Evolutionary conservation across 176 grass and related monocot species (phyloP).

Genomic region (Aegilops bicornis): DNA sequence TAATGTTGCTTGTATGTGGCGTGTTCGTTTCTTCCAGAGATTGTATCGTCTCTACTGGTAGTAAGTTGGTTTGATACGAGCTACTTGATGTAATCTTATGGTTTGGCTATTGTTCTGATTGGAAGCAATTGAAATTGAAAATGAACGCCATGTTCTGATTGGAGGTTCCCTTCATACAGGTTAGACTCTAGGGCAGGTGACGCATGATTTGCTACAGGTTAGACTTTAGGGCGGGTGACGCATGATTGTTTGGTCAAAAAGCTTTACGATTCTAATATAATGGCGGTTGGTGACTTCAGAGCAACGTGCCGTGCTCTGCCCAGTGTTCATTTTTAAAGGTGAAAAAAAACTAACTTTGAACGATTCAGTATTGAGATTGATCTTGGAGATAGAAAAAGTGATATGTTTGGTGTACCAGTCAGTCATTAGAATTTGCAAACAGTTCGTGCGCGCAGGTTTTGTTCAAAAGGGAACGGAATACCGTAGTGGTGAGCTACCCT

Average conservation of each 20-base stretch:
- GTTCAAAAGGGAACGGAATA: too few relatives aligned
- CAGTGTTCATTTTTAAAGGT: not conserved
- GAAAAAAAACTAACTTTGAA: not conserved
- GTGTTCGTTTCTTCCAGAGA: not conserved
- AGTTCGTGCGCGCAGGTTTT: too few relatives aligned
- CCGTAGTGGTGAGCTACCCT: too few relatives aligned
- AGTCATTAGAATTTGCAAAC: not conserved
- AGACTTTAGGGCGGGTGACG: not conserved
- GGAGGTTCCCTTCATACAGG: not conserved
- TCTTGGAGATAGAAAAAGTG: not conserved
- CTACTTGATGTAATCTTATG: not conserved
- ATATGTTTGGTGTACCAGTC: not conserved
- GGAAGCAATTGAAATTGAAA: not conserved
- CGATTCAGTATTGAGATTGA: not conserved
- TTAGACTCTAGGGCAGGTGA: not conserved
- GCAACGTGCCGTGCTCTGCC: not conserved
- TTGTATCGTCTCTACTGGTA: not conserved
- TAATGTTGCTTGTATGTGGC: not conserved
- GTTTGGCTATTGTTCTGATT: not conserved
- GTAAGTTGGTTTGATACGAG: not conserved
- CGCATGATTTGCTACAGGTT: not conserved
- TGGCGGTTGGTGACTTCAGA: not conserved
- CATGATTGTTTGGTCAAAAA: not conserved
- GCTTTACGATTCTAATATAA: not conserved
- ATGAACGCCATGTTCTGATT: too few relatives aligned